phyloP scores from a whole-genome alignment of 345 rosid species.

The Viola odorata region DNA sequence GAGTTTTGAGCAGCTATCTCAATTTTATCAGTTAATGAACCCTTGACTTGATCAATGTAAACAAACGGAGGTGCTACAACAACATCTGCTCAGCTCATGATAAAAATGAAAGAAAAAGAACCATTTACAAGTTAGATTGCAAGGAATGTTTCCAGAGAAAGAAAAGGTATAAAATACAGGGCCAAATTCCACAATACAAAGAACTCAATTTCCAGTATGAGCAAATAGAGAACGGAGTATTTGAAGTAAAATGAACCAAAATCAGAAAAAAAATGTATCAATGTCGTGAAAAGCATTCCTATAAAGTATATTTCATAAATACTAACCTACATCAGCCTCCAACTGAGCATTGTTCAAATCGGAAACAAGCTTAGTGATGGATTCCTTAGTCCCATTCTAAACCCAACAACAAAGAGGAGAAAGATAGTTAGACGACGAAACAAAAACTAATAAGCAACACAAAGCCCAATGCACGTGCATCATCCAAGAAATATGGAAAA shows the following conservation, averaged over 20 bases:
- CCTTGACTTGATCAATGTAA: constrained; percentile 78
- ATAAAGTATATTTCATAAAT: background rate
- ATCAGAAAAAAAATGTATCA: background rate
- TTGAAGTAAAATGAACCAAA: background rate
- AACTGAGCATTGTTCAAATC: constrained; percentile 74
- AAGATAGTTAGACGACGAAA: constrained; percentile 6
- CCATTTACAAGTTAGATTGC: background rate
- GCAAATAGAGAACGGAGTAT: background rate
- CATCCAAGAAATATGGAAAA: background rate
- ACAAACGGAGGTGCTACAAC: constrained; percentile 97
- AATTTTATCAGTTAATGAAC: constrained; percentile 58
- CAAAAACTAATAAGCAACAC: constrained; percentile 7
- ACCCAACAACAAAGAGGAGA: constrained; percentile 4
- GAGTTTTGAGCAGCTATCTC: constrained; percentile 91
- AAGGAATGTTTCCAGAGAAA: constrained; percentile 1
- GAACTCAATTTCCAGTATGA: background rate
- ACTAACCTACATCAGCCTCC: constrained; percentile 92
- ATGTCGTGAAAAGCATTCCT: background rate
- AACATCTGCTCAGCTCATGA: constrained; percentile 52
- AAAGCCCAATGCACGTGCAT: constrained; percentile 3
- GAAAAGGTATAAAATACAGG: background rate
- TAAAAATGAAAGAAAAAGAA: background rate
- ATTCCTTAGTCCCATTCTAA: constrained; percentile 91
- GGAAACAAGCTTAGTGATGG: constrained; percentile 80
- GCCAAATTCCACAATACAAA: background rate